phyloP scores from a whole-genome alignment of 148 eudicot species.

The Selenicereus undatus region DNA sequence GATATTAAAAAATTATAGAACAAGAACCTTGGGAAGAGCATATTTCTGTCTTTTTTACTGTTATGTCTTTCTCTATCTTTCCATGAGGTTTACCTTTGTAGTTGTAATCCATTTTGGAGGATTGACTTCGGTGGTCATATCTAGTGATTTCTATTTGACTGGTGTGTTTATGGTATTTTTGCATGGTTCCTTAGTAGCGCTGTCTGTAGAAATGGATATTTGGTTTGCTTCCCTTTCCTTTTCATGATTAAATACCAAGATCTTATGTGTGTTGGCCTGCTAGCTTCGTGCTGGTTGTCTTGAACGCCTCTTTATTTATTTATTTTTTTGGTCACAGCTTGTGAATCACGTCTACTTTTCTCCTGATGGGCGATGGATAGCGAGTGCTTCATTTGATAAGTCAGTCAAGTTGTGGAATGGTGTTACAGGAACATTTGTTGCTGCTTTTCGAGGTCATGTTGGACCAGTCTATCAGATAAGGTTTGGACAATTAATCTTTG shows the following conservation, averaged over 20 bases:
- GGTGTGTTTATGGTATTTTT: not conserved
- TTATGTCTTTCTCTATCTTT: not conserved
- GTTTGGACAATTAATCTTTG: slow-evolving; percentile 29
- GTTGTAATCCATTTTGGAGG: not conserved
- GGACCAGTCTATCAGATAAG: slow-evolving; percentile 98
- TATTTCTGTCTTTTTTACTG: not conserved
- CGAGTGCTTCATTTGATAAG: slow-evolving; percentile 96
- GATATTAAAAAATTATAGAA: not conserved
- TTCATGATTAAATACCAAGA: not conserved
- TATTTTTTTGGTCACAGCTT: slow-evolving; percentile 38
- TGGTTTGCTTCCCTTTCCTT: not conserved
- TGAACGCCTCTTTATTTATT: not conserved
- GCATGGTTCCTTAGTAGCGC: not conserved
- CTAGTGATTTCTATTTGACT: not conserved
- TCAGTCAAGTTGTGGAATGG: slow-evolving; percentile 98
- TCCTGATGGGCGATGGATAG: slow-evolving; percentile 96
- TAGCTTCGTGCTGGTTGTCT: slow-evolving; percentile 10
- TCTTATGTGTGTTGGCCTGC: not conserved
- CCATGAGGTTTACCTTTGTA: too few species aligned
- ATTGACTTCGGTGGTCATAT: not conserved
- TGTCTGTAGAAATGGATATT: not conserved
- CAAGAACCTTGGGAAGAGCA: not conserved
- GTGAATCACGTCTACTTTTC: slow-evolving; percentile 96
- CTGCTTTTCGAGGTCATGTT: slow-evolving; percentile 93
- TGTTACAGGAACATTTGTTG: slow-evolving; percentile 71